Base-by-base conservation (phyloP, 129 eudicot genomes). In the Centaurea solstitialis region DNA sequence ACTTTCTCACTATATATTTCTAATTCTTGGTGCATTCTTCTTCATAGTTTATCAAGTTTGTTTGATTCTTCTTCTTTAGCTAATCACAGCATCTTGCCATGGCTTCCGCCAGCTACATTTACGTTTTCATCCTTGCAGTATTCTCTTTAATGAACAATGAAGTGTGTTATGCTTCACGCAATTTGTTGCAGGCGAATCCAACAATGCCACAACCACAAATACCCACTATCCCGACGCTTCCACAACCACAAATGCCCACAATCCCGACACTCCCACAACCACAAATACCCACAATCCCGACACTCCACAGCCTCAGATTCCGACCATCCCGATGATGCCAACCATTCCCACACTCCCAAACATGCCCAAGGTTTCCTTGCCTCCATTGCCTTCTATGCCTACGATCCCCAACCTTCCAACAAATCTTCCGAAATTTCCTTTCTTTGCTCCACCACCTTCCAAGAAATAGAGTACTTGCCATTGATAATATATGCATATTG, bases 371-470 rank as follows among this genome's bases (percentile, higher is more conserved):
- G 35, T 75, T 59, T 57, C 79, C 26, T 59, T 75, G 53, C 79
- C 79, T 23, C 79, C 79, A 57, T 57, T 75, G 8, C 64, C 79
- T 26, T 30, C 70, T 33, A 30, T 76, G 71, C 79, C 82, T 10
- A 68, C 37, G 0, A 69, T 78, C 37, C 68, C 82, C 11, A 78
- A 78, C 68, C 8, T 78, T 33, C 82, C 82, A 6, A 78, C 81
- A 68, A 68, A 67, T 68, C 20, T 78, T 47, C 82, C 82, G 15
- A 78, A 45, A 23, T 26, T 78, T 69, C 82, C 82, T 68, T 78
- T 68, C 53, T 78, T 78, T 6, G 82, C 82, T 47, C 75, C 82
- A 68, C 82, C 82, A 45, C 82, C 82, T 68, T 78, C 82, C 68
- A 78, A 78, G 62, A 61, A 76, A 23, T 77, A 77, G 62, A 77